Evolutionary conservation across 2,329 filamentous ascomycete genomes (phyloP), one percentile per base, ranked within the genome.

Genomic region (Balansia obtecta): DNA sequence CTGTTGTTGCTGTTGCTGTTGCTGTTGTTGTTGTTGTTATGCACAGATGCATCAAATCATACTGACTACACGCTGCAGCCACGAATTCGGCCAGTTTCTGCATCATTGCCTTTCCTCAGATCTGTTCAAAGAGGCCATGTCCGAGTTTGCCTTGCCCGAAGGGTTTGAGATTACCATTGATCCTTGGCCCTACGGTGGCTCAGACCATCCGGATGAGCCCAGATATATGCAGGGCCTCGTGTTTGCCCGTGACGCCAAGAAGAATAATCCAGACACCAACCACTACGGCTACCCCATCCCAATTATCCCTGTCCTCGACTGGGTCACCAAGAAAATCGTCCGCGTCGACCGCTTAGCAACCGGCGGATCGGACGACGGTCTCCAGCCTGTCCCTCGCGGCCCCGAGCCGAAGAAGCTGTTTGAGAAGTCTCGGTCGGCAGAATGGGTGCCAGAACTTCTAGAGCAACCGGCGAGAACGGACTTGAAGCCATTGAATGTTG

Each of bases 401-500:
- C 66, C 27, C 56, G 66, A 60, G 18, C 75, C 62, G 52, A 71
- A 57, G 63, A 73, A 61, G 62, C 71, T 72, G 18, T 75, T 81
- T 46, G 67, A 68, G 13, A 61, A 66, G 43, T 57, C 61, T 50
- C 61, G 57, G 42, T 50, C 67, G 0, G 68, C 70, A 37, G 74
- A 77, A 50, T 77, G 75, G 55, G 62, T 71, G 0, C 72, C 73
- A 2, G 74, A 77, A 58, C 65, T 83, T 2, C 65, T 81, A 10
- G 65, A 71, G 13, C 57, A 61, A 1, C 69, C 73, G 0, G 57
- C 70, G 15, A 66, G 79, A 12, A 65, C 71, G 42, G 77, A 77
- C 50, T 60, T 81, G 30, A 88, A 86, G 65, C 84, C 85, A 5
- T 76, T 89, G 60, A 79, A 87, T 56, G 80, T 91, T 44, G 73